Percentiles rank a stretch among this genome's conserved stretches.
Evolutionary conservation across 164 flowering plant species (phyloP).

Genomic region (Tetracentron sinense): DNA sequence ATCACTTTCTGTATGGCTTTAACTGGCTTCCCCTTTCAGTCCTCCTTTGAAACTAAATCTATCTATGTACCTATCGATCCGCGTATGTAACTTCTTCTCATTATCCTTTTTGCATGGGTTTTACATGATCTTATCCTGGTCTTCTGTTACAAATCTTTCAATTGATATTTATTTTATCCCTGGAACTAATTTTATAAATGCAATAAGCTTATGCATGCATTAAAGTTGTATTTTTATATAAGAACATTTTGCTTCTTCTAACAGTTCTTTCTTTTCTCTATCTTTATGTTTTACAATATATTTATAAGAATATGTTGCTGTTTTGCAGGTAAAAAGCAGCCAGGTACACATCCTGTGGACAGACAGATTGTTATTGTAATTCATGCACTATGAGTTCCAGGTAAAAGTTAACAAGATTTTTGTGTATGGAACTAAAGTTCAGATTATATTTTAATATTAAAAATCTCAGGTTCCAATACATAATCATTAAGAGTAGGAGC

Average conservation of each 20-base stretch:
- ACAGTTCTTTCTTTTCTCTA: background rate
- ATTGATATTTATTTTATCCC: background rate
- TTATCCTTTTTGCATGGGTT: background rate
- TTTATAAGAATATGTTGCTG: background rate
- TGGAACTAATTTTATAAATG: background rate
- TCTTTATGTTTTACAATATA: background rate
- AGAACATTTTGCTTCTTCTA: background rate
- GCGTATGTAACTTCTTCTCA: background rate
- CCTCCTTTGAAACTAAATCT: background rate
- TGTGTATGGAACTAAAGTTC: background rate
- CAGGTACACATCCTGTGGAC: background rate
- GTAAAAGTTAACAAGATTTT: background rate
- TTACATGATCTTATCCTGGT: background rate
- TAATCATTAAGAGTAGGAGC: background rate
- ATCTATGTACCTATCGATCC: background rate
- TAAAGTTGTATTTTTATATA: background rate
- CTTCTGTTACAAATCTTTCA: background rate
- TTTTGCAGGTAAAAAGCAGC: background rate
- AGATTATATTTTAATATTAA: too few species aligned
- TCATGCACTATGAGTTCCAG: too few species aligned
- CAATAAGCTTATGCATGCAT: background rate
- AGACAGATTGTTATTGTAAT: background rate
- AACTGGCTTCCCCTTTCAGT: background rate
- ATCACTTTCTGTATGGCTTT: slow-evolving; percentile 56
- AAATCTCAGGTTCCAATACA: background rate